Evolutionary conservation across 2,329 filamentous ascomycete genomes (phyloP).

Genomic region (Fusarium torreyae): DNA sequence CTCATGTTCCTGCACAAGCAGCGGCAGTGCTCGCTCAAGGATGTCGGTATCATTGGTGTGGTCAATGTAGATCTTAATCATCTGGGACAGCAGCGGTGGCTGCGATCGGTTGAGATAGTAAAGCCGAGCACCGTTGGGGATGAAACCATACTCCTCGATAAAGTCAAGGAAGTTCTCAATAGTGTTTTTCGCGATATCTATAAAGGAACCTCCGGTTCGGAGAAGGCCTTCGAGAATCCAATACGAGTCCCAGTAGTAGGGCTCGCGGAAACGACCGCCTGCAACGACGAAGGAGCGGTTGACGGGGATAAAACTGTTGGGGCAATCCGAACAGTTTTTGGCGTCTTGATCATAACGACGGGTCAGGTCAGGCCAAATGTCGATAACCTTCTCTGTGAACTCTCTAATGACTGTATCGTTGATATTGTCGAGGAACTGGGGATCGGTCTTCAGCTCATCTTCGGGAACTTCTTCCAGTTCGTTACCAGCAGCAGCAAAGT

Average conservation of each 20-base stretch:
- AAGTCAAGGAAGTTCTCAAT: constrained; percentile 80
- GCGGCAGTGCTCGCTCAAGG: constrained; percentile 71
- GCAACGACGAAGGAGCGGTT: constrained; percentile 80
- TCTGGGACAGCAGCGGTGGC: constrained; percentile 75
- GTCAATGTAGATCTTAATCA: constrained; percentile 75
- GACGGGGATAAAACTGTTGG: constrained; percentile 75
- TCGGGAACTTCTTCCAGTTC: constrained; percentile 71
- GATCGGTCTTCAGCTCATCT: constrained; percentile 67
- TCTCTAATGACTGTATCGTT: constrained; percentile 71
- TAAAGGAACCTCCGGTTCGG: constrained; percentile 74
- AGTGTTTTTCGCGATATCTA: constrained; percentile 74
- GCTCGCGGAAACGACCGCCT: constrained; percentile 78
- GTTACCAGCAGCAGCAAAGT: constrained; percentile 75
- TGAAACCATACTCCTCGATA: constrained; percentile 74
- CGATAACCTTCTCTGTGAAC: constrained; percentile 75
- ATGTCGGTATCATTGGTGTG: constrained; percentile 75
- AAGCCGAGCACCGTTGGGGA: constrained; percentile 76
- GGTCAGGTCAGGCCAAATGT: constrained; percentile 79
- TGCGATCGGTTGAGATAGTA: constrained; percentile 80
- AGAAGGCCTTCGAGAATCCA: constrained; percentile 78
- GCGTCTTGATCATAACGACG: constrained; percentile 68
- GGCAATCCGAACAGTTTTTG: constrained; percentile 71
- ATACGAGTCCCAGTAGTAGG: constrained; percentile 81
- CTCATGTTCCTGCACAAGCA: constrained; percentile 74
- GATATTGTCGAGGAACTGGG: constrained; percentile 71